Evolutionary conservation across 1,139 yeast species (phyloP), one percentile per base, ranked within the genome.

Genomic region (Geotrichum klebahnii): DNA sequence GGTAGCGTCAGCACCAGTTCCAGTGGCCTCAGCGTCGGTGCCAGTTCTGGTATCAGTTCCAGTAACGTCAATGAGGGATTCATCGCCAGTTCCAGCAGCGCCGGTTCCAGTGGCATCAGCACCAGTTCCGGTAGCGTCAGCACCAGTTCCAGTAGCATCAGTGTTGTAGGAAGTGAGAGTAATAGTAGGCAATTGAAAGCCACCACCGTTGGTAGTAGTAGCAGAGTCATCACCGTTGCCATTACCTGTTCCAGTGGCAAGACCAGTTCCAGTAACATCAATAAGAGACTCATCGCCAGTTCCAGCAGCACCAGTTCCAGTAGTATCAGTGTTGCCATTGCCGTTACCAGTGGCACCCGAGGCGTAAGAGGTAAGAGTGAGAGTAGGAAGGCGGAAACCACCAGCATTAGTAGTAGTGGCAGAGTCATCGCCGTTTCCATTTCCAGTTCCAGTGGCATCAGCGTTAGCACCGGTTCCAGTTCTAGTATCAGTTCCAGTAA

Each of bases 361-460:
- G 4, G 23, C 20, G 36, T 16, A 36, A 5, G 48, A 35, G 28
- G 48, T 35, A 9, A 44, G 12, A 2, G 33, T 23, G 12, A 23
- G 9, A 5, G 49, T 38, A 14, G 44, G 49, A 36, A 38, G 42
- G 17, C 42, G 33, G 2, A 33, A 16, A 6, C 42, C 42, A 38
- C 33, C 19, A 38, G 42, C 42, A 10, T 24, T 26, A 24, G 44
- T 5, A 12, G 34, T 31, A 12, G 37, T 32, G 24, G 38, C 44
- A 31, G 34, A 6, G 14, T 14, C 34, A 31, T 17, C 34, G n/a
- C 14, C 5, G 12, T 8, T 23, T 3, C 14, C 10, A 24, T 31
- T 9, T 16, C 31, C 9, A 23, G 32, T n/a, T 8, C 5, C 42
- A 14, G 4, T 33, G n/a, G 3, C 6, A 16, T n/a, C 19, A 9